These are phyloP conservation scores for Brassica carinata DNA, from an alignment of 345 rosid genomes.

Conservation along the genomic window DNA sequence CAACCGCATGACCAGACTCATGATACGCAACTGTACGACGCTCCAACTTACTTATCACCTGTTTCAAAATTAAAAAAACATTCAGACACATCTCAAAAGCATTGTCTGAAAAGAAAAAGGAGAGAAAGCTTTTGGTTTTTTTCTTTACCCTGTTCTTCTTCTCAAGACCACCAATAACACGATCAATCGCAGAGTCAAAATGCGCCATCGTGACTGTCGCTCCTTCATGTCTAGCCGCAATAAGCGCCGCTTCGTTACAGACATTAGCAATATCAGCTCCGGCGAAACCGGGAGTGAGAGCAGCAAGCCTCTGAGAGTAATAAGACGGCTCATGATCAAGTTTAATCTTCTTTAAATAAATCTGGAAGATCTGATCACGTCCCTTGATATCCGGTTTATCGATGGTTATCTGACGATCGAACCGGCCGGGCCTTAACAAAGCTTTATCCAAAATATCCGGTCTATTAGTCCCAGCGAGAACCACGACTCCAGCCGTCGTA, in stretches of 20 bases:
- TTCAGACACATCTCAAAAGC: neutral
- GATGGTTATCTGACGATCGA: constrained; percentile 85
- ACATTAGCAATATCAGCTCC: constrained; percentile 99
- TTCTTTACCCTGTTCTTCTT: constrained; percentile 78
- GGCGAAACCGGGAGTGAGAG: constrained; percentile 96
- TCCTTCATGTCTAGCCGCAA: constrained; percentile 75
- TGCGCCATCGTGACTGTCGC: constrained; percentile 68
- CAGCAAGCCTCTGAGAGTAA: constrained; percentile 88
- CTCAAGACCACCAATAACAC: constrained; percentile 98
- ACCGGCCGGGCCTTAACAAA: constrained; percentile 82
- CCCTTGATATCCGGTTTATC: constrained; percentile 96
- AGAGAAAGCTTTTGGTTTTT: neutral
- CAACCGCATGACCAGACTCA: constrained; percentile 94
- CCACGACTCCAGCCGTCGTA: constrained; percentile 92
- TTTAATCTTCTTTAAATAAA: constrained; percentile 79
- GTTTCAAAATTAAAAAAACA: constrained; percentile 8
- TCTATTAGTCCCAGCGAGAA: constrained; percentile 96
- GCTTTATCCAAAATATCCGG: constrained; percentile 97
- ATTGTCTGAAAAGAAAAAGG: neutral
- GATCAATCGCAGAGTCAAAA: constrained; percentile 91
- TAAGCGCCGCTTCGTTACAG: constrained; percentile 92
- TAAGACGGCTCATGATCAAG: constrained; percentile 77
- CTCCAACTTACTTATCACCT: constrained; percentile 93
- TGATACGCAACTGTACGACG: constrained; percentile 93
- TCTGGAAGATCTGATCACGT: constrained; percentile 81